phyloP scores from a whole-genome alignment of 1,139 yeast species.

The Lodderomyces oxycetoniae region DNA sequence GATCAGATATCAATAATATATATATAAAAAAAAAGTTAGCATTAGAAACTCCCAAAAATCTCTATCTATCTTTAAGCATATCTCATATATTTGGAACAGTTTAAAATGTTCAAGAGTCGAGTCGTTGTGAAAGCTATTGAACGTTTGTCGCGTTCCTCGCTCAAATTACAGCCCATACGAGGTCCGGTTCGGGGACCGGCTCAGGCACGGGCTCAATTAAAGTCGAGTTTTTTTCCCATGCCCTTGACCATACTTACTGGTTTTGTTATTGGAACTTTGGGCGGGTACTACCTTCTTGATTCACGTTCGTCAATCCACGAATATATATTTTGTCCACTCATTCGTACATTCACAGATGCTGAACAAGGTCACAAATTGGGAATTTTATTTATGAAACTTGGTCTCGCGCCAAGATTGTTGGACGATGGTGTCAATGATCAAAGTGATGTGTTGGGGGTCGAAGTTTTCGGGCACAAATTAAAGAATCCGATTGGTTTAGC shows the following conservation, averaged over 20 bases:
- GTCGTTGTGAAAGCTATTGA: too few species aligned
- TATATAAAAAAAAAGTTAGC: too few species aligned
- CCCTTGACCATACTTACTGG: constrained; percentile 24
- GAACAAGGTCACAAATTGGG: constrained; percentile 83
- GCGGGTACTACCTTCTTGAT: constrained; percentile 50
- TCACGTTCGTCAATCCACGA: constrained; percentile 83
- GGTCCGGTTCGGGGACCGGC: too few species aligned
- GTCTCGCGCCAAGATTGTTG: constrained; percentile 58
- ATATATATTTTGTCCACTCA: constrained; percentile 69
- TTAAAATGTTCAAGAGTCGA: too few species aligned
- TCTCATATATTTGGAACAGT: too few species aligned
- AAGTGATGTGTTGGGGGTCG: constrained; percentile 50
- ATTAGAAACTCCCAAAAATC: too few species aligned
- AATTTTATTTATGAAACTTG: constrained; percentile 61
- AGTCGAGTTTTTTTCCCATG: constrained; percentile 27
- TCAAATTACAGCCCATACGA: too few species aligned
- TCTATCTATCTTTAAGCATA: too few species aligned
- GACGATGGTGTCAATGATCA: constrained; percentile 44
- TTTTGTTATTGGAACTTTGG: constrained; percentile 24
- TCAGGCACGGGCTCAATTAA: too few species aligned
- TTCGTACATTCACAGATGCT: constrained; percentile 70
- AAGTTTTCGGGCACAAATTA: constrained; percentile 60
- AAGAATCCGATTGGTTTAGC: constrained; percentile 86
- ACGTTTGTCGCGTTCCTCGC: too few species aligned
- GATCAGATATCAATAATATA: too few species aligned